Evolutionary conservation across 768 basidiomycete species (phyloP).

Genomic region (Rhodotorula sphaerocarpa): DNA sequence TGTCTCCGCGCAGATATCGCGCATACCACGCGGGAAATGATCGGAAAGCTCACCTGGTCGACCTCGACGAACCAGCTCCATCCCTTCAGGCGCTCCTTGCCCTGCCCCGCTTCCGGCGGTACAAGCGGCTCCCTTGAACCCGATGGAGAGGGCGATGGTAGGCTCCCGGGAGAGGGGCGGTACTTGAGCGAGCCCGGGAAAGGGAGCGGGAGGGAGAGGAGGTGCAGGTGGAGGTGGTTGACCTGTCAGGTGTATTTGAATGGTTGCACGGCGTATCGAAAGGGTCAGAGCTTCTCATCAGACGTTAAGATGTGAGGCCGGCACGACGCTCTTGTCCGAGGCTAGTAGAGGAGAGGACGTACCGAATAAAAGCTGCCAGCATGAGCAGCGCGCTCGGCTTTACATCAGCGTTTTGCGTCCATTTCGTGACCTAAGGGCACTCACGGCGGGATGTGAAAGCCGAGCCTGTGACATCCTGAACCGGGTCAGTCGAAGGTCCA

Average conservation of each 20-base stretch:
- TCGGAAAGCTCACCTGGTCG: constrained; percentile 8
- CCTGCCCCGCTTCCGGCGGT: too few relatives aligned
- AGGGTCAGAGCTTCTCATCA: too few relatives aligned
- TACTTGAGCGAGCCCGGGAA: constrained; percentile 30
- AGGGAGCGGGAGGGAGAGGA: constrained; percentile 32
- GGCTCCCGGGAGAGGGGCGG: background rate
- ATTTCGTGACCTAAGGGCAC: too few relatives aligned
- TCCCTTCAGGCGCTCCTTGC: constrained; percentile 15
- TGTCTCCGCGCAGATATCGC: too few relatives aligned
- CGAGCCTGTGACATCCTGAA: constrained; percentile 15
- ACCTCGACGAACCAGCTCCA: constrained; percentile 32
- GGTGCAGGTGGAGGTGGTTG: constrained; percentile 35
- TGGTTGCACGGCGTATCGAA: too few relatives aligned
- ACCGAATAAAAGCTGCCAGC: constrained; percentile 29
- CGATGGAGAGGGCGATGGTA: too few relatives aligned
- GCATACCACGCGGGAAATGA: background rate
- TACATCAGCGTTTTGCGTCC: too few relatives aligned
- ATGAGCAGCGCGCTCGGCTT: too few relatives aligned
- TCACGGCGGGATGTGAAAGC: constrained; percentile 35
- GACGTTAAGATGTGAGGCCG: too few relatives aligned
- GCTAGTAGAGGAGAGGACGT: background rate
- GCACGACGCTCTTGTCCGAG: too few relatives aligned
- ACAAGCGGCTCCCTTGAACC: too few relatives aligned
- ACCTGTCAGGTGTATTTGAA: constrained; percentile 19
- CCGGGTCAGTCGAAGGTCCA: background rate